These are phyloP conservation scores for Penicillium sp. DNA, from an alignment of 2,329 filamentous ascomycete species.

Conservation along the genomic window DNA sequence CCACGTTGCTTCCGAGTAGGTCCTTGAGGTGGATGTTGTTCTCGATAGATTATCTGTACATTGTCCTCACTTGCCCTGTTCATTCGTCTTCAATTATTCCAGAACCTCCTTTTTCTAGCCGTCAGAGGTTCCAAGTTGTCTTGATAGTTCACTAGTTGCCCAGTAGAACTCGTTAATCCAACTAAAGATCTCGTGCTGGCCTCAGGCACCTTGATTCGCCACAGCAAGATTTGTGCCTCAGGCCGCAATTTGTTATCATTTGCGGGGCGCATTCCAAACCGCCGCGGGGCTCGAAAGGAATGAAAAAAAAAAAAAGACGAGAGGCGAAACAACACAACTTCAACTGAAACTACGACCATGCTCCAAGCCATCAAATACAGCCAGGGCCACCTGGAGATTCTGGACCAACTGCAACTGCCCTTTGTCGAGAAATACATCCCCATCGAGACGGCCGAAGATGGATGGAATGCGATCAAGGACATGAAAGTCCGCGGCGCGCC, in stretches of 20 bases:
- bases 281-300: conserved; percentile 1
- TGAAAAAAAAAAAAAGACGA: neutral
- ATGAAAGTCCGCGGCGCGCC: conserved; percentile 75
- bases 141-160: neutral
- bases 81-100: no score
- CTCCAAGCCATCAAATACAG: conserved; percentile 65
- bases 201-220: neutral
- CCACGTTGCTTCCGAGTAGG: neutral
- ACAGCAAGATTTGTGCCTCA: neutral
- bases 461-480: conserved; percentile 66
- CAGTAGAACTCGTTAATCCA: neutral
- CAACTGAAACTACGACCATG: conserved; percentile 31
- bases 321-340: neutral
- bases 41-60: neutral
- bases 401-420: conserved; percentile 65
- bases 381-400: conserved; percentile 58
- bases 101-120: no score
- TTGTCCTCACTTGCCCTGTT: neutral
- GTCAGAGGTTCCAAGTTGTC: no score
- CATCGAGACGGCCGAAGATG: conserved; percentile 58
- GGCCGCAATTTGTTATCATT: neutral
- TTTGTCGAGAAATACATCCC: conserved; percentile 60
- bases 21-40: neutral
- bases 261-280: neutral
- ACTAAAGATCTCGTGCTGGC: neutral